These are phyloP conservation scores for Casuarina equisetifolia DNA, from an alignment of 306 rosid species.

Conservation along the genomic window DNA sequence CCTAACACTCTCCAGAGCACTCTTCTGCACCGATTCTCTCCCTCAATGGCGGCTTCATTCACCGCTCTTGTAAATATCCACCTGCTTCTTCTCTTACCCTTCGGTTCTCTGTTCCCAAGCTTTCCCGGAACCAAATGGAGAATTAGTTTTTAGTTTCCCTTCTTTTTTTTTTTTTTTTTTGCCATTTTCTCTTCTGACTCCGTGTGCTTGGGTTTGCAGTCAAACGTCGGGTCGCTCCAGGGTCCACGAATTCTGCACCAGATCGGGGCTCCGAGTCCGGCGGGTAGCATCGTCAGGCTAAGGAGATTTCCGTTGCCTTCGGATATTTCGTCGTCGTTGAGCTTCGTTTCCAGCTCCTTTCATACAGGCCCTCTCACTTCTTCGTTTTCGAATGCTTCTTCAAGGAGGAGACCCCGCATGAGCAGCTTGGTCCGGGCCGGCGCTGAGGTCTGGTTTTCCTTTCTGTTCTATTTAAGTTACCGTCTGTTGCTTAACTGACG, in stretches of 20 bases:
- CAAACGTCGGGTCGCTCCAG: constrained; percentile 39
- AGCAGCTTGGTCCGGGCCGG: constrained; percentile 45
- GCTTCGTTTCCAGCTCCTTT: constrained; percentile 32
- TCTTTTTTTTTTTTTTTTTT: not conserved
- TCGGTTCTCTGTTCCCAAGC: not conserved
- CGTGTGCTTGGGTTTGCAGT: constrained; percentile 25
- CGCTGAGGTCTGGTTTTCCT: constrained; percentile 41
- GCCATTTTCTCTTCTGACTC: not conserved
- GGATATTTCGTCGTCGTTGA: constrained; percentile 26
- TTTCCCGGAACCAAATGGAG: not conserved
- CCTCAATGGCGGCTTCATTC: constrained; percentile 50
- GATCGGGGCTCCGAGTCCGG: constrained; percentile 26
- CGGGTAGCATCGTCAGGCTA: constrained; percentile 16
- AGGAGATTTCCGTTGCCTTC: constrained; percentile 22
- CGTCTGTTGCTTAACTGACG: not conserved
- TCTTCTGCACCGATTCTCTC: not conserved
- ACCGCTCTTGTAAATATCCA: constrained; percentile 38
- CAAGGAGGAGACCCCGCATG: constrained; percentile 26
- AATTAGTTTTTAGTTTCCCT: not conserved
- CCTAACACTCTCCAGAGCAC: not conserved
- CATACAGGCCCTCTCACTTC: constrained; percentile 26
- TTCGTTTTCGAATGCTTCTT: constrained; percentile 25
- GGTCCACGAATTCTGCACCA: constrained; percentile 25
- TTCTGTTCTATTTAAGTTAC: not conserved
- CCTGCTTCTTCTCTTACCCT: too few species aligned